phyloP scores from a whole-genome alignment of 2,329 filamentous ascomycete genomes.

The Hortaea werneckii region DNA sequence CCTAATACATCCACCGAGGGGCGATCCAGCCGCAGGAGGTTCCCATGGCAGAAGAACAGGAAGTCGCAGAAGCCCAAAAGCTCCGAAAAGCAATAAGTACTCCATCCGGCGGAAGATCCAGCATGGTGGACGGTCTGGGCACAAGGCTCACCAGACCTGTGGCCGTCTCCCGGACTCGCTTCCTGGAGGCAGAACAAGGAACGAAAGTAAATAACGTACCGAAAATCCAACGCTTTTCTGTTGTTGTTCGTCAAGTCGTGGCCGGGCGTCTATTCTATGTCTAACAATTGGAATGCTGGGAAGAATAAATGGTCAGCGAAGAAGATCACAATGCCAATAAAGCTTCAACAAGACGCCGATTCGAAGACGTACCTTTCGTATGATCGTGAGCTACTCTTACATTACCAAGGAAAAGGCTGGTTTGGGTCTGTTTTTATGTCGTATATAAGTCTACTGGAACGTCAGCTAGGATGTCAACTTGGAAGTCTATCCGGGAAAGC shows the following conservation, averaged over 20 bases:
- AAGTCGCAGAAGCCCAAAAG: too few relatives aligned
- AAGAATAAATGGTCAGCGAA: background rate
- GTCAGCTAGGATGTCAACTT: slow-evolving; percentile 3
- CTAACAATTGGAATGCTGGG: slow-evolving; percentile 14
- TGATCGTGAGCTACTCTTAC: slow-evolving; percentile 19
- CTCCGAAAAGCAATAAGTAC: too few relatives aligned
- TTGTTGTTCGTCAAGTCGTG: slow-evolving; percentile 20
- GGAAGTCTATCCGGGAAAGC: background rate
- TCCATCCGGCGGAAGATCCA: too few relatives aligned
- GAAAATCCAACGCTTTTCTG: background rate
- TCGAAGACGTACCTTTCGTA: slow-evolving; percentile 7
- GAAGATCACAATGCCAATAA: background rate
- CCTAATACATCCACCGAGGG: too few relatives aligned
- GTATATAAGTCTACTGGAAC: slow-evolving; percentile 13
- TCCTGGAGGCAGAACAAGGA: background rate
- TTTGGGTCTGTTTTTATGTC: slow-evolving; percentile 10
- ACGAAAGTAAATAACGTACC: background rate
- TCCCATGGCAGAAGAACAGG: too few relatives aligned
- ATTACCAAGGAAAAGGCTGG: slow-evolving; percentile 13
- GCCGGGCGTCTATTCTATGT: slow-evolving; percentile 24
- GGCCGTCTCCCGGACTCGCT: background rate
- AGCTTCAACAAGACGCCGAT: too few relatives aligned
- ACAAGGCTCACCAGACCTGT: too few relatives aligned
- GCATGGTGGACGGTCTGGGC: too few relatives aligned
- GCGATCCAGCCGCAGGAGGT: too few relatives aligned